Evolutionary conservation across 768 basidiomycete species (phyloP).

Genomic region (Termitomyces sp.): DNA sequence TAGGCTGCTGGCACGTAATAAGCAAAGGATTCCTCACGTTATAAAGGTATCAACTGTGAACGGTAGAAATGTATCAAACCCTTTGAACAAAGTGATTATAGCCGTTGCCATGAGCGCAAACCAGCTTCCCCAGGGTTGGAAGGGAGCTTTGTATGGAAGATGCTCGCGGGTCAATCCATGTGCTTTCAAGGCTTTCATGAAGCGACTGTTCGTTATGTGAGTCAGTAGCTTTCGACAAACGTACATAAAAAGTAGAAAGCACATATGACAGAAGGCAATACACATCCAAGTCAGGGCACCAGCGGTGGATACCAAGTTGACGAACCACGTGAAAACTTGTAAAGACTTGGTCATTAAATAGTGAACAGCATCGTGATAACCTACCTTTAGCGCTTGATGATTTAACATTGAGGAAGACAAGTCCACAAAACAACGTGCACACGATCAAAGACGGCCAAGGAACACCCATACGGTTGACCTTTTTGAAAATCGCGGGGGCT

Average conservation of each 20-base stretch:
- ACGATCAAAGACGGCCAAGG: conserved; percentile 50
- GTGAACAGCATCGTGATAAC: not conserved
- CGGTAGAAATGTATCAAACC: conserved; percentile 46
- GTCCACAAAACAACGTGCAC: conserved; percentile 50
- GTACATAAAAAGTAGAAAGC: conserved; percentile 16
- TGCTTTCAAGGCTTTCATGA: conserved; percentile 41
- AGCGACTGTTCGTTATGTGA: conserved; percentile 24
- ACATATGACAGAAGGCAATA: conserved; percentile 62
- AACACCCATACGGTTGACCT: conserved; percentile 42
- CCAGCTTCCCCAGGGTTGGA: conserved; percentile 60
- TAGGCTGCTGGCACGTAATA: not conserved
- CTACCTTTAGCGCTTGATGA: conserved; percentile 49
- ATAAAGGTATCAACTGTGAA: conserved; percentile 57
- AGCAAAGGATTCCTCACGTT: conserved; percentile 36
- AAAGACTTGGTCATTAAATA: not conserved
- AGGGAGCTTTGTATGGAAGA: conserved; percentile 54
- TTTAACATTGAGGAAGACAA: conserved; percentile 57
- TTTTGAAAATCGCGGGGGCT: conserved; percentile 41
- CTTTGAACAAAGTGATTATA: conserved; percentile 58
- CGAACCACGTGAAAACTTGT: conserved; percentile 49
- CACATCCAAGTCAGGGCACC: conserved; percentile 48
- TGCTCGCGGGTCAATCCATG: conserved; percentile 39
- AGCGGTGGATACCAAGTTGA: conserved; percentile 45
- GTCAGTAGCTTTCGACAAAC: not conserved
- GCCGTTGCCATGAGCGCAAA: conserved; percentile 50